Base-by-base conservation (phyloP, 2,329 filamentous ascomycete genomes). In the Orbilia blumenaviensis region DNA sequence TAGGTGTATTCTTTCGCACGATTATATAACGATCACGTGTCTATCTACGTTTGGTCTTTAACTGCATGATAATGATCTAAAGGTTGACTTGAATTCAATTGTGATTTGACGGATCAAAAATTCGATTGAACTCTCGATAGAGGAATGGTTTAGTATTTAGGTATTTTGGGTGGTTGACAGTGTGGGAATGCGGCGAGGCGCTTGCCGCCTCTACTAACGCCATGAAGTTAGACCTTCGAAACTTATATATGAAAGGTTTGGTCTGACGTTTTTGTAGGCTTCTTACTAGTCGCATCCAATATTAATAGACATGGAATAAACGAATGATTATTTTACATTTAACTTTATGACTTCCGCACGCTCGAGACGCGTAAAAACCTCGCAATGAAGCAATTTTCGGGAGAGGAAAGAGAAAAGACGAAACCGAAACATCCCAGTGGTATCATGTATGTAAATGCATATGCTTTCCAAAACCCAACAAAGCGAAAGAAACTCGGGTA, bases 131-230 rank as follows among this genome's bases (percentile, higher is more conserved):
- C n/a, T n/a, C n/a, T n/a, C n/a, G n/a, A n/a, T n/a, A n/a, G n/a
- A n/a, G n/a, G n/a, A n/a, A n/a, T n/a, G n/a, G n/a, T n/a, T n/a
- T n/a, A n/a, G n/a, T n/a, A n/a, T n/a, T n/a, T n/a, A n/a, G n/a
- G n/a, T n/a, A n/a, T n/a, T n/a, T n/a, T n/a, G n/a, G n/a, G n/a
- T n/a, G n/a, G n/a, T n/a, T n/a, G n/a, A n/a, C n/a, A n/a, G n/a
- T n/a, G n/a, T n/a, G n/a, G n/a, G n/a, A 63, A 36, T n/a, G n/a
- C n/a, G n/a, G n/a, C n/a, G n/a, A n/a, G n/a, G n/a, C n/a, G n/a
- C 44, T 56, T 75, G 56, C 71, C 62, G 62, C 71, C 56, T 50
- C 46, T 12, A 34, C 71, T 75, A 75, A 68, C 54, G 62, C 25
- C 21, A 73, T 66, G 8, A 7, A 54, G 61, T 36, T 60, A 66